Base-by-base conservation (phyloP, 106 monocot species). In the Hemerocallis citrina region DNA sequence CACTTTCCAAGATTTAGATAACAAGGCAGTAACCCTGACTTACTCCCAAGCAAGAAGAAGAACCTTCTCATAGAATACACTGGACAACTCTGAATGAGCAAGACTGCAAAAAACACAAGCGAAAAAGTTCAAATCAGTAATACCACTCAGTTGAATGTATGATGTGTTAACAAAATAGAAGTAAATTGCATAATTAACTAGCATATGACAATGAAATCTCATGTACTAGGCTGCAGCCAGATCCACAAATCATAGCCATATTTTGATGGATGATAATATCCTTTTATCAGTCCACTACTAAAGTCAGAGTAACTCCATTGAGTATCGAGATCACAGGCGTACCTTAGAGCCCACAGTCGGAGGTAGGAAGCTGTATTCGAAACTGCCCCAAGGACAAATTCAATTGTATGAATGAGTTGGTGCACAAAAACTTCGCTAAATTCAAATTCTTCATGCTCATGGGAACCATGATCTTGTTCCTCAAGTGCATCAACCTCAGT, bases 321-420 rank as follows among this genome's bases (percentile, higher is more conserved):
- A 48, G 33, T 43, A 45, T 10, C 23, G 22, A 40, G 0, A 40
- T 4, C 38, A 39, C 0, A 4, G 7, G 24, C 16, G 44, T 79
- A 98, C 96, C 96, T 98, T 43, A 98, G 84, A 58, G 96, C 96
- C 96, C 96, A 98, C 6, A 98, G 69, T 34, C 91, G 96, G 57
- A 98, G 96, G 65, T 98, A 98, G 24, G 96, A 98, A 8, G 96
- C 96, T 69, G 96, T 98, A 51, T 98, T 98, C 38, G 91, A 98
- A 6, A 98, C 91, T 55, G 96, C 91, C 56, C 91, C 96, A 75
- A 98, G 96, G 57, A 98, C 96, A 82, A 98, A 98, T 67, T 98
- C 96, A 65, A 98, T 98, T 14, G 96, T 91, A 50, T 98, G 96
- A 52, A 98, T 98, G 23, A 98, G 70, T 64, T 98, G 96, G 67